phyloP scores from a whole-genome alignment of 805 yeast species.

The Saccharomycopsis sp. region DNA sequence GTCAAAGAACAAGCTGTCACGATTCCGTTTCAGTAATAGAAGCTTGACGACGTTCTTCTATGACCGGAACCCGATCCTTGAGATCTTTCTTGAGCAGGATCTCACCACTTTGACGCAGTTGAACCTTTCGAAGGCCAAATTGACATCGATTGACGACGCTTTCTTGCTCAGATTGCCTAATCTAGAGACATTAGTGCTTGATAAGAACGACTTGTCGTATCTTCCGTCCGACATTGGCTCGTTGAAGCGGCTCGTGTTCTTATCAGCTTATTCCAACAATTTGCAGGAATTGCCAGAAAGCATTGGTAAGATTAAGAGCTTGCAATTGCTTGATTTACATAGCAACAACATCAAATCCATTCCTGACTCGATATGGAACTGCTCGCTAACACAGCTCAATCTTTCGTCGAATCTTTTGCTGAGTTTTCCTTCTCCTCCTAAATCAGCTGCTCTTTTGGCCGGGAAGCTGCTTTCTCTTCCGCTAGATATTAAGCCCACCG shows the following conservation, averaged over 20 bases:
- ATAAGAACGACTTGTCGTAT: conserved; percentile 73
- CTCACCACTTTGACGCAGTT: conserved; percentile 44
- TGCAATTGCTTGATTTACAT: conserved; percentile 62
- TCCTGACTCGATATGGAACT: conserved; percentile 50
- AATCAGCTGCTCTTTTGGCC: too few species aligned
- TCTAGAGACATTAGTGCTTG: conserved; percentile 67
- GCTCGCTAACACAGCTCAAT: conserved; percentile 94
- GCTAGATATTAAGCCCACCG: background rate
- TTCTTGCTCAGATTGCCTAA: conserved; percentile 56
- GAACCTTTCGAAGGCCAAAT: conserved; percentile 74
- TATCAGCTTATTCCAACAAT: conserved; percentile 72
- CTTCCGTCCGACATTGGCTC: conserved; percentile 64
- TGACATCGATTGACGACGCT: conserved; percentile 63
- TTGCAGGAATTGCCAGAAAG: conserved; percentile 62
- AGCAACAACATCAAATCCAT: conserved; percentile 48
- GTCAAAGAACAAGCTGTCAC: conserved; percentile 69
- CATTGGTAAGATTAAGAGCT: conserved; percentile 44
- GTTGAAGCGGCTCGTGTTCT: conserved; percentile 51
- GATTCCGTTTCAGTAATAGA: conserved; percentile 56
- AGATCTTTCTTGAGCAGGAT: conserved; percentile 41
- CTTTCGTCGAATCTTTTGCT: conserved; percentile 69
- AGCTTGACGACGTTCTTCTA: conserved; percentile 63
- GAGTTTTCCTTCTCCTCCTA: conserved; percentile 20
- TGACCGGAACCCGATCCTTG: conserved; percentile 80
- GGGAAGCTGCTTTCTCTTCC: too few species aligned